Percentiles rank a stretch among this genome's conserved stretches.
Evolutionary conservation across 1,284 basidiomycete species (phyloP).

Genomic region (Singerocomus rubriflavus): DNA sequence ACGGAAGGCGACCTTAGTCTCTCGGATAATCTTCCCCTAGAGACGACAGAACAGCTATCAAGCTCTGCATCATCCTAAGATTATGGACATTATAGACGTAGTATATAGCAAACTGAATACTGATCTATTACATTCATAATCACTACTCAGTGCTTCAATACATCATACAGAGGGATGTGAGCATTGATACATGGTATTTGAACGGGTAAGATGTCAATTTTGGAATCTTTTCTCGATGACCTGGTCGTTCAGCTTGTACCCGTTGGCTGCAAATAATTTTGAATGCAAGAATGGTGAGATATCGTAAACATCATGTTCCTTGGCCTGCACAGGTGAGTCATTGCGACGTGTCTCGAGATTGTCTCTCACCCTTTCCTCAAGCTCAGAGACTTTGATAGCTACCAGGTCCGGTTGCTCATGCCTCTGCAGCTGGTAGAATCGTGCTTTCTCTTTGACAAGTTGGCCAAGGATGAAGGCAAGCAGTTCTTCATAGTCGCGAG

Average conservation of each 20-base stretch:
- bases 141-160: constrained; percentile 31
- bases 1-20: constrained; percentile 4
- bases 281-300: constrained; percentile 82
- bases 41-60: constrained; percentile 10
- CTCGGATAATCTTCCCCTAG: constrained; percentile 6
- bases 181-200: constrained; percentile 3
- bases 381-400: constrained; percentile 70
- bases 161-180: constrained; percentile 14
- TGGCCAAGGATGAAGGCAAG: constrained; percentile 93
- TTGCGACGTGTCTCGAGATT: not conserved
- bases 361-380: constrained; percentile 75
- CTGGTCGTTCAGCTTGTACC: constrained; percentile 71
- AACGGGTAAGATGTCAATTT: constrained; percentile 24
- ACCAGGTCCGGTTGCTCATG: constrained; percentile 77
- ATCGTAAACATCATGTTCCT: constrained; percentile 94
- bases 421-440: constrained; percentile 74
- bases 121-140: constrained; percentile 31
- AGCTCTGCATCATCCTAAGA: constrained; percentile 23
- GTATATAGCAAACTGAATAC: constrained; percentile 14
- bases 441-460: constrained; percentile 92
- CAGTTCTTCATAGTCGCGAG: constrained; percentile 93
- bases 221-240: constrained; percentile 71
- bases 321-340: constrained; percentile 56
- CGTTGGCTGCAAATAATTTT: constrained; percentile 86
- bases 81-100: constrained; percentile 21